phyloP scores from a whole-genome alignment of 805 yeast species.

The Pichia occidentalis region DNA sequence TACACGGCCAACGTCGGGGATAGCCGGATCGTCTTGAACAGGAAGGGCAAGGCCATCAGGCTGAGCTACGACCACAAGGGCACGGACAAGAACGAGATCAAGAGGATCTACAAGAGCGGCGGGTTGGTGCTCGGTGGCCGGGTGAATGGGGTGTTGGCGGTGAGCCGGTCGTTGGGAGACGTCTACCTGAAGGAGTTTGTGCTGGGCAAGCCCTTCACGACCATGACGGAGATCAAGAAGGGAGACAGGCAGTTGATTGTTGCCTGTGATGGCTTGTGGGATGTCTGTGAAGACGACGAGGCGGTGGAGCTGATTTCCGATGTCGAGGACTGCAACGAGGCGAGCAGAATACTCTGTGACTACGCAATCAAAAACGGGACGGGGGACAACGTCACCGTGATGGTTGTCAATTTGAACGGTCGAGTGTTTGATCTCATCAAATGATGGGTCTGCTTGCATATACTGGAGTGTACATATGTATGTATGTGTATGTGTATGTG shows the following conservation, averaged over 20 bases:
- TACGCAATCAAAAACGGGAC: constrained; percentile 73
- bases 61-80: constrained; percentile 93
- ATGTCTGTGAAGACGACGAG: constrained; percentile 75
- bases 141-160: constrained; percentile 94
- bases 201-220: constrained; percentile 86
- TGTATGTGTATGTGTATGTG: too few species aligned
- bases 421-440: constrained; percentile 4
- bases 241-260: constrained; percentile 75
- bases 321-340: constrained; percentile 51
- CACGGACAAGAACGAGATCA: constrained; percentile 68
- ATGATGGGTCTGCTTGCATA: too few species aligned
- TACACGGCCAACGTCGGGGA: constrained; percentile 97
- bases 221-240: constrained; percentile 65
- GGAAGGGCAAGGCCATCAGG: constrained; percentile 70
- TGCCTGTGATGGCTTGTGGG: constrained; percentile 98
- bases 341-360: constrained; percentile 60
- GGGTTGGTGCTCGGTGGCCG: constrained; percentile 86
- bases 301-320: constrained; percentile 69
- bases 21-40: constrained; percentile 70
- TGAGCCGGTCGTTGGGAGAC: constrained; percentile 90
- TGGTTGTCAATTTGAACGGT: constrained; percentile 64
- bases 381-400: constrained; percentile 88
- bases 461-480: too few species aligned
- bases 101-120: constrained; percentile 69
- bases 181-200: constrained; percentile 86